Evolutionary conservation across 2,329 filamentous ascomycete genomes (phyloP), one percentile per base, ranked within the genome.

Genomic region (Byssochlamys sp.): DNA sequence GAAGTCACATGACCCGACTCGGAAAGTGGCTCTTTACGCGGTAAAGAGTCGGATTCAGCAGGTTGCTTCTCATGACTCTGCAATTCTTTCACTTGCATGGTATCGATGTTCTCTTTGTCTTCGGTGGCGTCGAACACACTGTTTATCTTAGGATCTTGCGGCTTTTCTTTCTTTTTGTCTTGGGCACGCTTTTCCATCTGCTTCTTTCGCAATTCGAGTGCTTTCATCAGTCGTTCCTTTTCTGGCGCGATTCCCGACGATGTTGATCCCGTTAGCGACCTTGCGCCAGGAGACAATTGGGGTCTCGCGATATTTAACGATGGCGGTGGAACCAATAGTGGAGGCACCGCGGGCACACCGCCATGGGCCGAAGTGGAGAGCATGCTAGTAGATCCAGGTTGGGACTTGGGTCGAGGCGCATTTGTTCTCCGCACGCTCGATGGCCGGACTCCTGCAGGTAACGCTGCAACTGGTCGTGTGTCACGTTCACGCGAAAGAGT

Each of bases 181-280:
- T 69, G 64, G 9, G 69, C 71, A 33, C 69, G 68, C 58, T 70
- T 73, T 39, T 69, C 71, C 69, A 86, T 85, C 71, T 90, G 91
- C 74, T 88, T 90, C 73, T 95, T 94, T 55, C 92, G 83, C 64
- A 96, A 74, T 72, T 96, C 89, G 75, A 96, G 81, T 6, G 94
- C 94, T 76, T 95, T 96, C 89, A 96, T 91, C 61, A 99, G 78
- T 56, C 94, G 83, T 60, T 89, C 85, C 76, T 95, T 97, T 72
- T 99, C 94, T 0, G 90, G 89, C 1, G 90, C 90, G 66, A 95
- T 87, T n/a, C 77, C 75, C 10, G 71, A 79, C 65, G 72, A 78
- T 67, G 67, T 69, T 61, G 74, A 61, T 63, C 76, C 76, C 71
- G 67, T 82, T 71, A 67, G 73, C 26, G 74, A 75, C 59, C 73